A percentile compares a stretch with the other conserved stretches of the same genome.
phyloP scores from a whole-genome alignment of 805 yeast genomes.

The Ogataea degrootiae region DNA sequence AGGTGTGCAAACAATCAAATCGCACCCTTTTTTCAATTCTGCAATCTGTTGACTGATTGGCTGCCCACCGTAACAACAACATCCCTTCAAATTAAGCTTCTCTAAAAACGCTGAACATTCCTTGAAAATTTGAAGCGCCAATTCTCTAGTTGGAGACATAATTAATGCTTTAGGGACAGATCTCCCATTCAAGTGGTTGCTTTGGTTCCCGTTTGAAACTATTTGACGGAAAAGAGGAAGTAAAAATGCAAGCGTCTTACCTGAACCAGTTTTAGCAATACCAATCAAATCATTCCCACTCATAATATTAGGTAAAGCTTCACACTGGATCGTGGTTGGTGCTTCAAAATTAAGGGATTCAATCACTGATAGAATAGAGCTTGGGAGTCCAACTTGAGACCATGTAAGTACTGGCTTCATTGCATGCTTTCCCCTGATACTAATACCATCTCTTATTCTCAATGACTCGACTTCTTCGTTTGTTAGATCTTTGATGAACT shows the following conservation, averaged over 20 bases:
- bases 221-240: conserved; percentile 84
- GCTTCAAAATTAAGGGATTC: conserved; percentile 44
- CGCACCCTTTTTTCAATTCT: conserved; percentile 69
- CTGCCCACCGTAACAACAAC: conserved; percentile 91
- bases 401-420: conserved; percentile 70
- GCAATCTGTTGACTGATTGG: conserved; percentile 79
- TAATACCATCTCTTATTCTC: conserved; percentile 60
- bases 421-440: conserved; percentile 52
- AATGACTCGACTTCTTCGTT: conserved; percentile 52
- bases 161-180: conserved; percentile 77
- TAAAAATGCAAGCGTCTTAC: conserved; percentile 86
- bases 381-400: conserved; percentile 77
- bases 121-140: conserved; percentile 76
- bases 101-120: conserved; percentile 59
- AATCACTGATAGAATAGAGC: conserved; percentile 49
- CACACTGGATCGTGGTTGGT: conserved; percentile 89
- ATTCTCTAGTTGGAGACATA: conserved; percentile 88
- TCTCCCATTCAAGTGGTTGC: conserved; percentile 40
- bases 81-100: conserved; percentile 44
- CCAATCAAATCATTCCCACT: conserved; percentile 87
- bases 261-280: conserved; percentile 95
- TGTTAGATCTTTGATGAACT: conserved; percentile 43
- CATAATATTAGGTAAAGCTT: conserved; percentile 88
- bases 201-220: conserved; percentile 47
- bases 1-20: conserved; percentile 88